phyloP scores from a whole-genome alignment of 352 stramenopile species.

The Globisporangium rhizosaccharum region DNA sequence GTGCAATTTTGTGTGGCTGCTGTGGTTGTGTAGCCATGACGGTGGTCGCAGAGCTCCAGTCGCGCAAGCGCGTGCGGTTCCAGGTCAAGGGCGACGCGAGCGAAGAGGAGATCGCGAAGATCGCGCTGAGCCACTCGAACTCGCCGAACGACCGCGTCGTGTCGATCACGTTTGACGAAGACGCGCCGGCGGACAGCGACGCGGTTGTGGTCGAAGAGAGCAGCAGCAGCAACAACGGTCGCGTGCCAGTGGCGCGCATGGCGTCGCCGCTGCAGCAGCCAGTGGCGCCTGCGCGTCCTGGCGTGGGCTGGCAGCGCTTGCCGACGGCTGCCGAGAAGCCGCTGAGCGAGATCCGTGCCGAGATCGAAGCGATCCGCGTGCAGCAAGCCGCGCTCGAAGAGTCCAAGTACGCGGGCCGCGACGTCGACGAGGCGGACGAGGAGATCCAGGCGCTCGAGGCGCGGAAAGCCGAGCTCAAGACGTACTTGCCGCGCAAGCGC shows the following conservation, averaged over 20 bases:
- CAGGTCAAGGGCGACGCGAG: slow-evolving; percentile 47
- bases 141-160: slow-evolving; percentile 43
- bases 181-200: slow-evolving; percentile 18
- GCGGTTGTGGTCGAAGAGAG: slow-evolving; percentile 19
- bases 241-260: no score
- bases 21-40: slow-evolving; percentile 33
- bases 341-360: slow-evolving; percentile 27
- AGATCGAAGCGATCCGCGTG: slow-evolving; percentile 56
- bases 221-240: not conserved
- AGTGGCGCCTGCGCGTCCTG: slow-evolving; percentile 37
- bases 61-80: slow-evolving; percentile 47
- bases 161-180: slow-evolving; percentile 58
- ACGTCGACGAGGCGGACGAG: slow-evolving; percentile 77
- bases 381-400: slow-evolving; percentile 60
- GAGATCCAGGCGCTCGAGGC: slow-evolving; percentile 64
- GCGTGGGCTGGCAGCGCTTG: slow-evolving; percentile 47
- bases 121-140: slow-evolving; percentile 42
- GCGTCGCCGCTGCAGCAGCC: slow-evolving; percentile 4
- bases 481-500: slow-evolving; percentile 64
- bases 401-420: slow-evolving; percentile 67
- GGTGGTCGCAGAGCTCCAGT: slow-evolving; percentile 55
- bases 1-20: not conserved
- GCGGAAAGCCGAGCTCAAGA: slow-evolving; percentile 64
- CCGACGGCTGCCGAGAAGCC: slow-evolving; percentile 17
- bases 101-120: slow-evolving; percentile 58